Conservation (phyloP, 192 early-diverging fungal genomes). For the Dissophora ornata region DNA sequence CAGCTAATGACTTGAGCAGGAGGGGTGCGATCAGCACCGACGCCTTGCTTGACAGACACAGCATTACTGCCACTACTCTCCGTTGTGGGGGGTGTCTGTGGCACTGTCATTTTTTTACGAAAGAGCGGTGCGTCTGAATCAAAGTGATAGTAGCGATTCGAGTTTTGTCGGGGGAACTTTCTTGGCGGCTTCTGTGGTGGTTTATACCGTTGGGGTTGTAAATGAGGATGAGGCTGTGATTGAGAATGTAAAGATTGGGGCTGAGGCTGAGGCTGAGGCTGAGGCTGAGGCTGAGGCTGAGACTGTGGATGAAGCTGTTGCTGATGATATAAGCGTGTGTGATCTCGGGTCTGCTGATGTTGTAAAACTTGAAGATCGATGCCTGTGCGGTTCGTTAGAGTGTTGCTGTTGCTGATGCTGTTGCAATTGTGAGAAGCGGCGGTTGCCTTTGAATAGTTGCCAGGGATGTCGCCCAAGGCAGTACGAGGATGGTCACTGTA, state of each 20-base stretch:
- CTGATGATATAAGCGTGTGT: slow-evolving; percentile 17
- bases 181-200: slow-evolving; percentile 2
- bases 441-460: slow-evolving; percentile 9
- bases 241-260: not conserved
- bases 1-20: not conserved
- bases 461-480: not conserved
- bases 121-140: slow-evolving; percentile 26
- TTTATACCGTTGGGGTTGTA: slow-evolving; percentile 9
- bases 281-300: not conserved
- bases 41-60: too few relatives aligned
- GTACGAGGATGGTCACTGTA: not conserved
- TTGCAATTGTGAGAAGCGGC: not conserved
- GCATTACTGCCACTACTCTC: not conserved
- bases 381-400: not conserved
- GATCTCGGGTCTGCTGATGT: slow-evolving; percentile 8
- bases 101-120: slow-evolving; percentile 9
- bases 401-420: slow-evolving; percentile 1
- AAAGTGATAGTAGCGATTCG: slow-evolving; percentile 42
- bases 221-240: not conserved
- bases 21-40: too few relatives aligned
- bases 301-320: slow-evolving; percentile 16
- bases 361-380: slow-evolving; percentile 12
- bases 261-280: slow-evolving; percentile 1
- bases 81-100: not conserved
- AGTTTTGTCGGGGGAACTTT: slow-evolving; percentile 23